Percentiles rank a stretch among this genome's conserved stretches.
Conservation (phyloP, 495 filamentous ascomycete genomes). For the Daldinia vernicosa region DNA sequence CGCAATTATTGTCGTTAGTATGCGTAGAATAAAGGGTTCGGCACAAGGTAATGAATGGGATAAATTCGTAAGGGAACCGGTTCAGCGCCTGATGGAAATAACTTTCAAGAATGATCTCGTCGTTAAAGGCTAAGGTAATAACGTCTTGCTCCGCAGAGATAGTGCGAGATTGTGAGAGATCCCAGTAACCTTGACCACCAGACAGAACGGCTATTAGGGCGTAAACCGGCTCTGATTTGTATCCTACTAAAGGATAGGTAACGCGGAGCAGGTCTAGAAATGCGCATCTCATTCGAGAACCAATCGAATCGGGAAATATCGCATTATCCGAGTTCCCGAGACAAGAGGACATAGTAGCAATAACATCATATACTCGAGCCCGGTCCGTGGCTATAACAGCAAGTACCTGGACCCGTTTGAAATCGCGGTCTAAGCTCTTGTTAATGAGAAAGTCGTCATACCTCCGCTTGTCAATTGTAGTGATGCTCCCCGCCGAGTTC, state of each 20-base stretch:
- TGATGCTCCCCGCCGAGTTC: constrained; percentile 61
- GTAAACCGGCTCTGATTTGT: constrained; percentile 70
- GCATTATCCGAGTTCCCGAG: constrained; percentile 56
- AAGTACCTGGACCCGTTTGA: constrained; percentile 48
- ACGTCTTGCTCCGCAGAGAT: constrained; percentile 57
- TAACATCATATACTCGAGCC: constrained; percentile 68
- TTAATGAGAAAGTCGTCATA: constrained; percentile 59
- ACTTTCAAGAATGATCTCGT: constrained; percentile 61
- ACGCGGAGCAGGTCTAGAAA: constrained; percentile 73
- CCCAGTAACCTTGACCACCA: constrained; percentile 64
- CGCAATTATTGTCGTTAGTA: constrained; percentile 60
- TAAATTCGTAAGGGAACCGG: constrained; percentile 86
- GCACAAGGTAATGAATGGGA: constrained; percentile 72
- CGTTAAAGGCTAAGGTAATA: constrained; percentile 60
- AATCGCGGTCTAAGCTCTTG: constrained; percentile 52
- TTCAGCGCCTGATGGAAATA: constrained; percentile 70
- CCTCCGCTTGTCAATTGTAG: constrained; percentile 58
- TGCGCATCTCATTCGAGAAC: constrained; percentile 62
- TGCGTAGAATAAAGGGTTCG: constrained; percentile 50
- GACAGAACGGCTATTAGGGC: constrained; percentile 69
- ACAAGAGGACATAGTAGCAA: constrained; percentile 63
- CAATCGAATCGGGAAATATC: constrained; percentile 57
- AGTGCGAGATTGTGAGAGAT: constrained; percentile 50
- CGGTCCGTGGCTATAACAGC: constrained; percentile 63
- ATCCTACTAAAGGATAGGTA: constrained; percentile 66